Base-by-base conservation (phyloP, 2,329 filamentous ascomycete species). In the Neonectria hederae region DNA sequence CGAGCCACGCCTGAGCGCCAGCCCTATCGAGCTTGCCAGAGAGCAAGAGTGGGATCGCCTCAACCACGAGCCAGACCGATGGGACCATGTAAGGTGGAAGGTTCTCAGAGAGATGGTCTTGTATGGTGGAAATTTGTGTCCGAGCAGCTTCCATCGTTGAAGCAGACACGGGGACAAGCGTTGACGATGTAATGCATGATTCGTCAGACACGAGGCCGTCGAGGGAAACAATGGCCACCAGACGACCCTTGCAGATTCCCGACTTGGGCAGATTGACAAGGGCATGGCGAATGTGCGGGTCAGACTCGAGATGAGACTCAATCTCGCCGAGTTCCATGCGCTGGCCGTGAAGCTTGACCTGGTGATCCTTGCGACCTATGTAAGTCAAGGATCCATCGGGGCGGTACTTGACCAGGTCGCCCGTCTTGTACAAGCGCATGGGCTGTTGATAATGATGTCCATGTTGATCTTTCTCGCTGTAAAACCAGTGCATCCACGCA, bases 341-440 rank as follows among this genome's bases (percentile, higher is more conserved):
- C 22, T 46, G 43, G 2, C 88, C 88, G 30, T 81, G 79, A 13
- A 88, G 73, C 69, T 88, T 88, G 52, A 87, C 80, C 71, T 87
- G 84, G 0, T 77, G 78, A 67, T 87, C 85, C 65, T 83, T 84
- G 42, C 85, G 77, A 43, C 83, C 84, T 52, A 84, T 65, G 56
- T 78, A 82, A 0, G 73, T 62, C 13, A 83, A 69, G n/a, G 65
- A 65, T 8, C 79, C 78, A 59, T 82, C 74, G 0, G 38, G 19
- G 24, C 74, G 58, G 24, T 77, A 76, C 5, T 63, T 21, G 1
- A 60, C 65, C 8, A 69, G 57, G 28, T 67, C 65, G 2, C 65
- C 62, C 0, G 67, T 67, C 48, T 60, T 55, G 28, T 67, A 69
- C 9, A 69, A 45, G 8, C 38, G 38, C 38, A 42, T 42, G 38